These are phyloP conservation scores for Fusarium sp. DNA, from an alignment of 2,329 filamentous ascomycete species.

Conservation along the genomic window DNA sequence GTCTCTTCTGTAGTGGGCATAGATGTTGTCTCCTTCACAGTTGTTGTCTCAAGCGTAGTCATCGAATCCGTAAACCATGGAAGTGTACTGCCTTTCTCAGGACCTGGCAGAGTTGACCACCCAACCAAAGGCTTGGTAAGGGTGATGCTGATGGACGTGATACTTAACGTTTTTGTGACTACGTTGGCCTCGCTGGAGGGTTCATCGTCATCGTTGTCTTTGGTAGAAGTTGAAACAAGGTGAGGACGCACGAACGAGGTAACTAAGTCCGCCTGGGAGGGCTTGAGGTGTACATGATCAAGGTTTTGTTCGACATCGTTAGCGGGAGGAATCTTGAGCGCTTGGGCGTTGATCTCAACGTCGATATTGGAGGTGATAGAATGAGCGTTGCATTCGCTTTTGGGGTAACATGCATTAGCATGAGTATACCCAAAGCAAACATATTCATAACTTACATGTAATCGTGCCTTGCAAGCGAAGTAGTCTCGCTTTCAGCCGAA, in stretches of 20 bases:
- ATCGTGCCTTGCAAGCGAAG: background rate
- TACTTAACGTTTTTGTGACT: background rate
- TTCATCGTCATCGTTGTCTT: background rate
- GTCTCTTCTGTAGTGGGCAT: background rate
- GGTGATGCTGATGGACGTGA: slow-evolving; percentile 9
- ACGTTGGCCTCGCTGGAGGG: background rate
- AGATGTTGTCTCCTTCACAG: background rate
- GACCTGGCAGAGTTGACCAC: slow-evolving; percentile 6
- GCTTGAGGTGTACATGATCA: background rate
- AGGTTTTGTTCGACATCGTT: background rate
- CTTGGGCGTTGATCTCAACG: background rate
- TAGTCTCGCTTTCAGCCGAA: background rate
- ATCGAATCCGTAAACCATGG: background rate
- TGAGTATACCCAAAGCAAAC: background rate
- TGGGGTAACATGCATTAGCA: background rate
- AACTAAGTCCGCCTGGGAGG: background rate
- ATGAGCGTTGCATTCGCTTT: background rate
- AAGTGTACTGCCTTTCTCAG: background rate
- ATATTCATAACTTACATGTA: background rate
- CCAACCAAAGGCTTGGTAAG: background rate
- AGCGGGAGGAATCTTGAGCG: background rate
- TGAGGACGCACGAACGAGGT: background rate
- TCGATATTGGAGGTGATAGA: background rate
- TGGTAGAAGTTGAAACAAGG: background rate
- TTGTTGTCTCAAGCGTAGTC: background rate